Evolutionary conservation across 1,139 yeast species (phyloP), one percentile per base, ranked within the genome.

Genomic region (Geotrichum aggregatum): DNA sequence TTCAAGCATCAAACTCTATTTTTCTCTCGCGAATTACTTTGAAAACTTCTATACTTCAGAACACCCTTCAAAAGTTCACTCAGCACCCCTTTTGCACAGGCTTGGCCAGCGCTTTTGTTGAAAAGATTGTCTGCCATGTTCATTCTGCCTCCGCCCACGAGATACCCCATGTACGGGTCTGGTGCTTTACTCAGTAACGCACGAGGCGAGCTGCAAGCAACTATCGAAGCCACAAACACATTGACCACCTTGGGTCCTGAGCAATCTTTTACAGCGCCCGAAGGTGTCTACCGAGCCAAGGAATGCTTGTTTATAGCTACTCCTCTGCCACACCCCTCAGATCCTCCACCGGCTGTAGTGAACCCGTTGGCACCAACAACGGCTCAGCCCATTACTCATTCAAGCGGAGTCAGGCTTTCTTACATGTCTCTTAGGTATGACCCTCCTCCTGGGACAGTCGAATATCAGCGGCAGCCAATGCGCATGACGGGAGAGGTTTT

Each of bases 271-370:
- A 45, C 58, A 0, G 63, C 68, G 2, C 65, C 66, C 1, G 68
- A 66, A 52, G 72, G 72, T 6, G 50, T 54, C 13, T 69, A 68
- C 54, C 49, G 50, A 8, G 65, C 70, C 7, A 55, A 59, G 46
- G 69, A 68, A 42, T 64, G 66, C 40, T 56, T 69, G 38, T 65
- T 58, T 44, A 54, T 69, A 41, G 70, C 71, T 10, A 63, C 64
- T 13, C 72, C 72, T 13, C 60, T 67, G 8, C 68, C 70, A 3
- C 72, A 69, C 51, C 72, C 72, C 1, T 61, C 68, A 5, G 71
- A 68, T 50, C 67, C 69, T 10, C 44, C 35, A 10, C 52, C 68
- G 19, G 58, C 63, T 26, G 63, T 64, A 19, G 58, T 67, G 42
- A 69, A 69, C 53, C 72, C 72, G 22, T 57, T 69, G 49, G 68